These are phyloP conservation scores for Coemansia sp. DNA, from an alignment of 192 early-diverging fungal species.

Conservation along the genomic window DNA sequence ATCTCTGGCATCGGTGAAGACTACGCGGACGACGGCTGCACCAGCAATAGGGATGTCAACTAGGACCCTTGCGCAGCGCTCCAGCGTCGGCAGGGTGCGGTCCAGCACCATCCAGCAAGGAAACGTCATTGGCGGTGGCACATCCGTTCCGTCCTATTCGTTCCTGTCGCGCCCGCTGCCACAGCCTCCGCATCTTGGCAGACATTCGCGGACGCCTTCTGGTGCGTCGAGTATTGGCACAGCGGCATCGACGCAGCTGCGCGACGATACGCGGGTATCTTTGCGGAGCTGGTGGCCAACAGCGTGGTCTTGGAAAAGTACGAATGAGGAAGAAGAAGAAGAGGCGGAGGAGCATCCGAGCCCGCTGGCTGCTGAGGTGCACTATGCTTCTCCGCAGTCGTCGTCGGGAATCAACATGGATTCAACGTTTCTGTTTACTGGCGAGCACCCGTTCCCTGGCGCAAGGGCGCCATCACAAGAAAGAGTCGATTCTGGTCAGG, in stretches of 20 bases:
- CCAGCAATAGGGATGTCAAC: slow-evolving; percentile 15
- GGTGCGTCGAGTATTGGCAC: slow-evolving; percentile 22
- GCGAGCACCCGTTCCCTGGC: slow-evolving; percentile 38
- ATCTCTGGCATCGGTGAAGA: slow-evolving; percentile 38
- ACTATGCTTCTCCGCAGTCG: background rate
- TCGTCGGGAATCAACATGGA: slow-evolving; percentile 27
- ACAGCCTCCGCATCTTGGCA: background rate
- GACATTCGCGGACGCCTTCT: slow-evolving; percentile 26
- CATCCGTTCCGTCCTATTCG: slow-evolving; percentile 3
- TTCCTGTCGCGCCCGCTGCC: slow-evolving; percentile 4
- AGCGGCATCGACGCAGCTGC: slow-evolving; percentile 33
- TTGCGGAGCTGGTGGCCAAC: slow-evolving; percentile 43
- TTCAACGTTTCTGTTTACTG: slow-evolving; percentile 46
- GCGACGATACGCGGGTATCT: slow-evolving; percentile 39
- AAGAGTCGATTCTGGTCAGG: background rate
- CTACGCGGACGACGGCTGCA: slow-evolving; percentile 33
- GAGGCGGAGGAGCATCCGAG: background rate
- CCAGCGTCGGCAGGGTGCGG: slow-evolving; percentile 17
- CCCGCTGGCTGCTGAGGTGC: background rate
- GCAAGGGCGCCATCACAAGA: background rate
- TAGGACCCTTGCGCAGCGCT: slow-evolving; percentile 1
- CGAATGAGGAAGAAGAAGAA: background rate
- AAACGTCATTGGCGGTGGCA: slow-evolving; percentile 1
- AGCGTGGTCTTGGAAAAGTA: slow-evolving; percentile 23
- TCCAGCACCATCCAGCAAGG: slow-evolving; percentile 31